A percentile compares a stretch with the other conserved stretches of the same genome.
Conservation (phyloP, 2,329 filamentous ascomycete species). For the Fusarium fujikuroi region DNA sequence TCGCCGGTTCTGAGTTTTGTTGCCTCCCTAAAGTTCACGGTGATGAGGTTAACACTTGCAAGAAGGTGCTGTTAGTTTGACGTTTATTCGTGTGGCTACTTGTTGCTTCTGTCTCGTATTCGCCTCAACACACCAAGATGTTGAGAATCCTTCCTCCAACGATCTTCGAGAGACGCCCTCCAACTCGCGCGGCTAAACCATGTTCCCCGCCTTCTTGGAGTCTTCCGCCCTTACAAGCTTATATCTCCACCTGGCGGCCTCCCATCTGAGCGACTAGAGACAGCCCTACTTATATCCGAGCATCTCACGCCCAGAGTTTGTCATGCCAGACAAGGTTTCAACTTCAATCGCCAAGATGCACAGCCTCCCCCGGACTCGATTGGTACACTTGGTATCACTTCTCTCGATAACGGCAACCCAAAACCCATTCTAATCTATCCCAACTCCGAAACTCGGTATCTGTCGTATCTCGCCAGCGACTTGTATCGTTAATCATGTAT, state of each 20-base stretch:
- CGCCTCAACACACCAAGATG: background rate
- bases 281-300: slow-evolving; percentile 17
- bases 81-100: slow-evolving; percentile 3
- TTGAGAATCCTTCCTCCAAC: background rate
- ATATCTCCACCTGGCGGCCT: slow-evolving; percentile 30
- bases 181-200: slow-evolving; percentile 12
- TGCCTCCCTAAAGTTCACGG: background rate
- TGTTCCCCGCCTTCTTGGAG: slow-evolving; percentile 10
- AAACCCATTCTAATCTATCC: background rate
- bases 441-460: background rate
- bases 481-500: background rate
- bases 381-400: background rate
- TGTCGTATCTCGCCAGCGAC: background rate
- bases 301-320: slow-evolving; percentile 2
- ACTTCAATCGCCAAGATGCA: background rate
- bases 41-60: background rate
- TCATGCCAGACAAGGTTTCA: background rate
- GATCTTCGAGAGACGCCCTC: background rate
- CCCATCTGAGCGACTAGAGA: slow-evolving; percentile 9
- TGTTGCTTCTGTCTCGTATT: slow-evolving; percentile 3
- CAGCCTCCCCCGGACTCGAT: background rate
- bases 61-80: background rate
- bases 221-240: background rate
- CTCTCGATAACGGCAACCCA: background rate
- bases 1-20: background rate